Base-by-base conservation (phyloP, 2,329 filamentous ascomycete species). In the Thermomyces lanuginosus region DNA sequence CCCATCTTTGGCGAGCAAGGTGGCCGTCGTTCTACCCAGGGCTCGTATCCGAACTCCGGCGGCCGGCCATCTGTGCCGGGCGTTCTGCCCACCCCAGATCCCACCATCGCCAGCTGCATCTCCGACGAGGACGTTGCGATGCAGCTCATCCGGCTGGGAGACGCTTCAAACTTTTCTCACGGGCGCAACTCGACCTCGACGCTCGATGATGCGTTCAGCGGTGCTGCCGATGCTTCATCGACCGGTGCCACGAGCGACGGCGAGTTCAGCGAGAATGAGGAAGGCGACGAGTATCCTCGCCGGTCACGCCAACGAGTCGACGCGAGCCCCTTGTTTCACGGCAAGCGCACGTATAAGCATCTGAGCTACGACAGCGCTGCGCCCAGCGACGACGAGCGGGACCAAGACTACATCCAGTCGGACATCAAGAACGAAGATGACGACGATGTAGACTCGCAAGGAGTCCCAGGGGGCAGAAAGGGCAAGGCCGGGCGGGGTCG, bases 111-210 rank as follows among this genome's bases (percentile, higher is more conserved):
- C 29, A 95, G 86, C 56, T 91, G 82, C 52, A 86, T 98, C 53
- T 95, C 86, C 8, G 89, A 98, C 49, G 89, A 98, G 54, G 89
- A 98, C 55, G 89, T 95, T 35, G 89, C 89, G 31, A 76, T 93
- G 48, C 89, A 95, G 57, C 64, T 98, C 44, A 95, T 98, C 75
- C 78, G 86, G 41, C 69, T 98, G 29, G 84, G 89, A 23, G 84
- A 93, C 49, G 81, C 84, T 41, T 89, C 83, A 30, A 92, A 92
- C 49, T 77, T 91, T 45, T 92, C 83, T 2, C 81, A 92, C 44
- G 84, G 83, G 29, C 78, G 86, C 39, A 92, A 82, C 3, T 93
- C 86, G 6, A 82, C 83, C 5, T 93, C 86, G 1, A 93, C 86
- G 4, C 62, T 89, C 30, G 86, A 95, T 44, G 86, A 95, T 53